These are phyloP conservation scores for Mycena olivaceomarginata DNA, from an alignment of 768 basidiomycete genomes.

Conservation along the genomic window DNA sequence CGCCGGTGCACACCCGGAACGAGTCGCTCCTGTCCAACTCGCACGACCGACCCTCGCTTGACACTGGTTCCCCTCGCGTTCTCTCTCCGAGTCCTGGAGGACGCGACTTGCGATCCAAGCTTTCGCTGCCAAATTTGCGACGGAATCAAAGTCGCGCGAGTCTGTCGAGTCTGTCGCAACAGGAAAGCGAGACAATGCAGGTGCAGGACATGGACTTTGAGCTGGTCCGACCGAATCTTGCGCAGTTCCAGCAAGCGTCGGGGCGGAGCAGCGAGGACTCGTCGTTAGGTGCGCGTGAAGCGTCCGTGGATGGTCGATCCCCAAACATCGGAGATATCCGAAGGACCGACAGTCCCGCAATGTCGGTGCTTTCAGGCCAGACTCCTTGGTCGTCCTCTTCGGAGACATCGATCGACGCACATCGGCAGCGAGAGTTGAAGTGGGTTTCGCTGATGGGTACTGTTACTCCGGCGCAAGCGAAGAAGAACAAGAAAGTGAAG, in stretches of 20 bases:
- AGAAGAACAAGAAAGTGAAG: slow-evolving; percentile 88
- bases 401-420: slow-evolving; percentile 73
- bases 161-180: slow-evolving; percentile 43
- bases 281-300: slow-evolving; percentile 57
- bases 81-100: slow-evolving; percentile 62
- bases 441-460: slow-evolving; percentile 83
- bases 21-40: slow-evolving; percentile 49
- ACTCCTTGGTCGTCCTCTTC: slow-evolving; percentile 46
- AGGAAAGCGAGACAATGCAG: slow-evolving; percentile 77
- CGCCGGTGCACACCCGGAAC: slow-evolving; percentile 42
- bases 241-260: slow-evolving; percentile 55
- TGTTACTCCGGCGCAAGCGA: slow-evolving; percentile 75
- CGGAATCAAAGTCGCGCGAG: slow-evolving; percentile 61
- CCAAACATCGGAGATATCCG: slow-evolving; percentile 48
- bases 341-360: slow-evolving; percentile 64
- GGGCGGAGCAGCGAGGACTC: slow-evolving; percentile 76
- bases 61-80: slow-evolving; percentile 59
- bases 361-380: slow-evolving; percentile 60
- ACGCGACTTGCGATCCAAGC: slow-evolving; percentile 73
- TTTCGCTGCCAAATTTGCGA: slow-evolving; percentile 82
- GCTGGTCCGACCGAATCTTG: slow-evolving; percentile 78
- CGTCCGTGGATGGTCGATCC: slow-evolving; percentile 57
- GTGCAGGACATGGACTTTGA: slow-evolving; percentile 91
- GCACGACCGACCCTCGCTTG: slow-evolving; percentile 50
- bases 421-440: slow-evolving; percentile 84